Evolutionary conservation across 1,284 basidiomycete species (phyloP).

Genomic region (Pascua guehoae): DNA sequence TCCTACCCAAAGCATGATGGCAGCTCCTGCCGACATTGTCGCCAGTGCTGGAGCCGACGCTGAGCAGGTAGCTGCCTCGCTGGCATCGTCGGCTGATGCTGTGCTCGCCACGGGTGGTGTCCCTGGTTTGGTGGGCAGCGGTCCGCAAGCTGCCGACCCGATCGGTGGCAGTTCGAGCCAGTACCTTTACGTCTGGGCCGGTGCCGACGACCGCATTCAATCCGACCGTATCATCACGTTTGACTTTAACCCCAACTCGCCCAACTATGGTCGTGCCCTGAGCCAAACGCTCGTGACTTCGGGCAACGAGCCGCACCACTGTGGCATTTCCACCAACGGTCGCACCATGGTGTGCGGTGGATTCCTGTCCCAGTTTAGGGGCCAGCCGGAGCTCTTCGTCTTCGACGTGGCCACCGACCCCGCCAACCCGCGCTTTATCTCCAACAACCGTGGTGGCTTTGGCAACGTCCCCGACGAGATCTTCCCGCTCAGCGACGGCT

Average conservation of each 20-base stretch:
- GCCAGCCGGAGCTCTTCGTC: conserved; percentile 11
- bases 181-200: conserved; percentile 18
- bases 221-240: conserved; percentile 15
- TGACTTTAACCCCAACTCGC: conserved; percentile 12
- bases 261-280: conserved; percentile 11
- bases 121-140: too few relatives aligned
- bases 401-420: conserved; percentile 13
- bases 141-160: too few relatives aligned
- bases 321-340: conserved; percentile 6
- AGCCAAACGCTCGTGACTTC: conserved; percentile 8
- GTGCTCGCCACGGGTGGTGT: too few relatives aligned
- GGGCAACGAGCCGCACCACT: conserved; percentile 19
- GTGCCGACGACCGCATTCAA: conserved; percentile 9
- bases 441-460: not conserved
- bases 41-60: too few relatives aligned
- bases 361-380: conserved; percentile 13
- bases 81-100: too few relatives aligned
- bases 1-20: too few relatives aligned
- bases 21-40: too few relatives aligned
- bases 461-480: conserved; percentile 18
- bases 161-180: conserved; percentile 5
- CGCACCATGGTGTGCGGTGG: conserved; percentile 13
- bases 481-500: conserved; percentile 8
- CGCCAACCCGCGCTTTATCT: conserved; percentile 3
- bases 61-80: too few relatives aligned